Conservation (phyloP, 2,329 filamentous ascomycete genomes). For the Pseudogymnoascus sp. region DNA sequence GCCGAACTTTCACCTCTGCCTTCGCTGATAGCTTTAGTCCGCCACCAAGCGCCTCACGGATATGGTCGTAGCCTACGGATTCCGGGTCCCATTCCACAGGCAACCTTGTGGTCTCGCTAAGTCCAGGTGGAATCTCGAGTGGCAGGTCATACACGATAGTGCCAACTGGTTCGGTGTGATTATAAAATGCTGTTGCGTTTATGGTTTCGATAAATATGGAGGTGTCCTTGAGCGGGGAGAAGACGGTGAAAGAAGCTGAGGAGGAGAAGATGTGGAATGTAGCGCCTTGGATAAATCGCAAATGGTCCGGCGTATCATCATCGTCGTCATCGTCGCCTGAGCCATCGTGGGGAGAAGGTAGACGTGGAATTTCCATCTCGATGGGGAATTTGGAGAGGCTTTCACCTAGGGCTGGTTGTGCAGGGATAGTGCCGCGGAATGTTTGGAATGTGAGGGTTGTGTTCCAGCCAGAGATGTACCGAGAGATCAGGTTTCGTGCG, state of each 20-base stretch:
- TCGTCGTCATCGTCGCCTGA: conserved; percentile 30
- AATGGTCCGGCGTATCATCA: conserved; percentile 38
- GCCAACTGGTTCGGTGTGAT: conserved; percentile 68
- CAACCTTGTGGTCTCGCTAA: conserved; percentile 62
- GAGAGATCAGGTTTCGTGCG: conserved; percentile 67
- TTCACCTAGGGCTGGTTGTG: conserved; percentile 61
- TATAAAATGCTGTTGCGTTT: conserved; percentile 79
- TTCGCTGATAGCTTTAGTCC: conserved; percentile 67
- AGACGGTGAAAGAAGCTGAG: conserved; percentile 73
- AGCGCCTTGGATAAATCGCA: conserved; percentile 68
- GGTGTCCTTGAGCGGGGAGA: conserved; percentile 66
- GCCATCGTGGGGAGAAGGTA: conserved; percentile 47
- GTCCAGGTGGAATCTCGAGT: conserved; percentile 69
- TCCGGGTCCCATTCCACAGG: conserved; percentile 75
- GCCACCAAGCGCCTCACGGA: conserved; percentile 73
- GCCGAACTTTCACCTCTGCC: conserved; percentile 64
- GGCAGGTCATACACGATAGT: conserved; percentile 65
- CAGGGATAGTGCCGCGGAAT: conserved; percentile 65
- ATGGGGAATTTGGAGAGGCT: conserved; percentile 65
- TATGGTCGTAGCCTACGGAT: conserved; percentile 72
- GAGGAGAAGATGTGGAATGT: conserved; percentile 82
- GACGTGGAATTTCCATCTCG: conserved; percentile 60
- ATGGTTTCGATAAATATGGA: conserved; percentile 70
- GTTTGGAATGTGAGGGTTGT: conserved; percentile 67
- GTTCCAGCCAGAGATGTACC: conserved; percentile 83